Base-by-base conservation (phyloP, 1,139 yeast species). In the Saccharomyces hybrid region DNA sequence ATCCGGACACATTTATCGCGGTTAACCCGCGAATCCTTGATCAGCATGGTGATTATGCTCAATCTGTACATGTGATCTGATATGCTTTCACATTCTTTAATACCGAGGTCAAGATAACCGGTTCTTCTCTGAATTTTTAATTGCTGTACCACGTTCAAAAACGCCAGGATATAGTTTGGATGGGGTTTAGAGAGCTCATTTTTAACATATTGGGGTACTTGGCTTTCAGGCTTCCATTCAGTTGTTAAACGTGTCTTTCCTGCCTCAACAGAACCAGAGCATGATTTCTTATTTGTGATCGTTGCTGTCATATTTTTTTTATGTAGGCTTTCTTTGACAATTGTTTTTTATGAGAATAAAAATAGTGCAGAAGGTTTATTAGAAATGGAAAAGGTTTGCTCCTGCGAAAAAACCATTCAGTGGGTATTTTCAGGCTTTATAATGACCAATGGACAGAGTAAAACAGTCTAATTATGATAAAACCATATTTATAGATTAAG, bases 61-160 rank as follows among this genome's bases (percentile, higher is more conserved):
- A 95, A 93, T 57, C 99, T 79, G 69, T 93, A 93, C 98, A 93
- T 93, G 70, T 95, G 99, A 70, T 93, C 99, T 16, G 91, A 79
- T 55, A 93, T 91, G 51, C 91, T 83, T 70, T 93, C 79, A 48
- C 84, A 80, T 8, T 71, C 68, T 0, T 82, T 78, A 34, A 93
- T 78, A 13, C 81, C 82, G 64, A 82, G 82, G 65, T 90, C 91
- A 29, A 93, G 71, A 99, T 99, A 93, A 2, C 99, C 99, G 0
- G 98, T 91, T 67, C 99, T 80, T 62, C 80, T 83, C 62, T 89
- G 95, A 5, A 83, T 76, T 72, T 93, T 93, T 64, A 93, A 77
- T 42, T 82, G 78, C 54, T 88, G 79, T 1, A 90, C 80, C 51
- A 91, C 82, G 66, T 89, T 89, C 60, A 89, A 78, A 66, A 93